Conservation (phyloP, 768 basidiomycete species). For the Psilocybe subaeruginosa region DNA sequence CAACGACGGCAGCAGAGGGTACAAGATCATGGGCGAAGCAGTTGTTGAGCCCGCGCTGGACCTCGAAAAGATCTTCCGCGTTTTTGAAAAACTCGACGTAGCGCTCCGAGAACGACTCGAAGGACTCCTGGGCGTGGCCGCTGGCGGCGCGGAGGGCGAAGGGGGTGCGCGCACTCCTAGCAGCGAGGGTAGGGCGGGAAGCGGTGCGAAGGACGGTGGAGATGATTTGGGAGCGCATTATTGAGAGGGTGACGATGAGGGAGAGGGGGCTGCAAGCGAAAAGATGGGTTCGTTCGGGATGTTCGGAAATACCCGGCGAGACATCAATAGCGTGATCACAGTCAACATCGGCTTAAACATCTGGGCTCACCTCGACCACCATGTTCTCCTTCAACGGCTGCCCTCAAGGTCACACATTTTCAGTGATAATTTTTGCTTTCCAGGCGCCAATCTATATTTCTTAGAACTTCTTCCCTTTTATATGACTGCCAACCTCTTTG, state of each 20-base stretch:
- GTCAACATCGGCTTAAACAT: conserved; percentile 11
- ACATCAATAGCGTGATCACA: conserved; percentile 16
- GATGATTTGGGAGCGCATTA: conserved; percentile 62
- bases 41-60: conserved; percentile 99
- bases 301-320: conserved; percentile 30
- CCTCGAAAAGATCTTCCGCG: conserved; percentile 96
- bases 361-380: conserved; percentile 9
- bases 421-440: too few relatives aligned
- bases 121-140: conserved; percentile 86
- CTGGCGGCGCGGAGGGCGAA: conserved; percentile 48
- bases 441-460: too few relatives aligned
- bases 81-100: conserved; percentile 93
- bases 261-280: conserved; percentile 19
- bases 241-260: conserved; percentile 27
- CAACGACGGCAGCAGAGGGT: conserved; percentile 80
- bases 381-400: neutral
- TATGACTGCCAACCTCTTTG: too few relatives aligned
- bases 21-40: conserved; percentile 99
- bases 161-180: conserved; percentile 39
- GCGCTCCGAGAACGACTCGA: conserved; percentile 92
- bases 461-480: too few relatives aligned
- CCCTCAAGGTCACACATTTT: neutral
- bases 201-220: conserved; percentile 64
- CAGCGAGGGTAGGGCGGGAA: conserved; percentile 49
- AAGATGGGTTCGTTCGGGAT: conserved; percentile 32